Percentiles rank a stretch among this genome's conserved stretches.
Conservation (phyloP, 176 grass and related monocot species). For the Hyparrhenia diplandra region DNA sequence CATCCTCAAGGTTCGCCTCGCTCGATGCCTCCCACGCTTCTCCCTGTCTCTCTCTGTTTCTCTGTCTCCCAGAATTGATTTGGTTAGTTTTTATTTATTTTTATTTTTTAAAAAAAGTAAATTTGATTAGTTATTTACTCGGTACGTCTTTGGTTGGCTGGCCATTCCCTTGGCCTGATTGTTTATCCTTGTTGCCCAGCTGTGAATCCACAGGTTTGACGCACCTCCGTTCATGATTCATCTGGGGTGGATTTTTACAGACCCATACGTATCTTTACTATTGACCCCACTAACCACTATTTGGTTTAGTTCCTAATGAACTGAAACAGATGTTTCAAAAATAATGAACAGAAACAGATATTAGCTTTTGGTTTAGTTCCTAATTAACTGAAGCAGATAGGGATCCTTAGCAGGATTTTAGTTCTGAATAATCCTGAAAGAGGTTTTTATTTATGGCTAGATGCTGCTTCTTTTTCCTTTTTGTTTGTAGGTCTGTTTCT, state of each 20-base stretch:
- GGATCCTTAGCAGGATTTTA: not conserved
- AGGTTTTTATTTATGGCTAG: not conserved
- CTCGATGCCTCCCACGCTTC: not conserved
- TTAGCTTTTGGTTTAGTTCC: not conserved
- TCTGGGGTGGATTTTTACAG: not conserved
- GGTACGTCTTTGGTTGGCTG: not conserved
- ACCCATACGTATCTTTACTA: not conserved
- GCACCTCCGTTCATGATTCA: not conserved
- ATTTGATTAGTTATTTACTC: not conserved
- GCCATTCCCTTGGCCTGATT: not conserved
- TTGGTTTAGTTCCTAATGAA: not conserved
- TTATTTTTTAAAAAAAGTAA: too few species aligned
- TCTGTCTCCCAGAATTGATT: not conserved
- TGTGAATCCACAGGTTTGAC: not conserved
- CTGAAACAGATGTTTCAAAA: too few species aligned
- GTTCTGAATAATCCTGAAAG: not conserved
- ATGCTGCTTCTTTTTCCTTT: not conserved
- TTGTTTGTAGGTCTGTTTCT: not conserved
- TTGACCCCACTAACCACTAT: not conserved
- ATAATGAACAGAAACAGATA: not conserved
- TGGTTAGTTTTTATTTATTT: not conserved
- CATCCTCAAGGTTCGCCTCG: constrained; percentile 54
- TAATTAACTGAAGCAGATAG: not conserved
- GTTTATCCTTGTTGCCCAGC: not conserved
- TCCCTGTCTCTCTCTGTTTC: not conserved